These are phyloP conservation scores for Nakataea oryzae DNA, from an alignment of 2,329 filamentous ascomycete species.

Conservation along the genomic window DNA sequence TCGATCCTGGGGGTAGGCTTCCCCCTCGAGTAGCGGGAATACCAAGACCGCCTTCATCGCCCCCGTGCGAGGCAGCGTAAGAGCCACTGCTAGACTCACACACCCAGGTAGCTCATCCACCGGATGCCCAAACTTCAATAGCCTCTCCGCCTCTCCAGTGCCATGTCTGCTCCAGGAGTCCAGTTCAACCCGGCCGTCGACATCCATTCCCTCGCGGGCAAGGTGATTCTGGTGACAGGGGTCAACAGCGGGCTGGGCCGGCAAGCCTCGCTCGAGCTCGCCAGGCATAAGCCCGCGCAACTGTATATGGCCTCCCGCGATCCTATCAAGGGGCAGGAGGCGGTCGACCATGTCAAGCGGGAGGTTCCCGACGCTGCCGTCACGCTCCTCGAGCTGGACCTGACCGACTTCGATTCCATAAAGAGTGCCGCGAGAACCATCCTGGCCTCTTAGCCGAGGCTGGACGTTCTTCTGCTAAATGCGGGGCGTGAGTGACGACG, in stretches of 20 bases:
- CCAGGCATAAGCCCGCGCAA: conserved; percentile 19
- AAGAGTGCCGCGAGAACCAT: conserved; percentile 20
- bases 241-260: conserved; percentile 27
- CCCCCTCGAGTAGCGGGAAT: no score
- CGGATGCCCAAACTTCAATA: no score
- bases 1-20: no score
- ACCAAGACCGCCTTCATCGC: no score
- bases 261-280: conserved; percentile 23
- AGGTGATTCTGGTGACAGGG: conserved; percentile 27
- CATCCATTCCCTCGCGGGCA: conserved; percentile 22
- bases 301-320: conserved; percentile 18
- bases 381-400: conserved; percentile 20
- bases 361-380: conserved; percentile 3
- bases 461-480: conserved; percentile 31
- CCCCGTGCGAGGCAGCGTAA: no score
- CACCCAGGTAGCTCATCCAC: no score
- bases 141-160: no score
- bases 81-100: no score
- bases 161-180: not conserved
- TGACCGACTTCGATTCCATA: conserved; percentile 22
- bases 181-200: conserved; percentile 15
- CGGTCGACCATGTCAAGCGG: conserved; percentile 16
- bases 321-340: conserved; percentile 17
- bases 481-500: conserved; percentile 18
- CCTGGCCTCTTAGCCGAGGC: conserved; percentile 12